Evolutionary conservation across 257 asterid species (phyloP).

Genomic region (Knoxia roxburghii): DNA sequence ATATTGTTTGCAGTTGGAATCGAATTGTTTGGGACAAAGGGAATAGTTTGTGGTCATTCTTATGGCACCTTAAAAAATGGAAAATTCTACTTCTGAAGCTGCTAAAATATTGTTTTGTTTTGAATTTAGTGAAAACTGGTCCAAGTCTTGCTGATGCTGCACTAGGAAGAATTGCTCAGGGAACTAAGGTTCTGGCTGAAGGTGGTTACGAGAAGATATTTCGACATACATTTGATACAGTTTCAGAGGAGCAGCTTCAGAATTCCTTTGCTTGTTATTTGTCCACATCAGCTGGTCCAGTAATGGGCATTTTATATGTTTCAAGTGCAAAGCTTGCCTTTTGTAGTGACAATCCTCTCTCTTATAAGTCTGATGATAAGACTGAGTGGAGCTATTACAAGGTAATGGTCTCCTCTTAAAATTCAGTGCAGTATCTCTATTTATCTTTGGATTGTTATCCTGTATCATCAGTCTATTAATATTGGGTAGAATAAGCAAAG

Average conservation of each 20-base stretch:
- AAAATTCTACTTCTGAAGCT: conserved; percentile 21
- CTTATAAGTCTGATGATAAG: conserved; percentile 63
- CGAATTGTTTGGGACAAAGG: background rate
- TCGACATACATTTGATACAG: conserved; percentile 73
- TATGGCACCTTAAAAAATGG: conserved; percentile 6
- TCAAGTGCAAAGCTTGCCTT: conserved; percentile 86
- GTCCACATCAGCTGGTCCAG: conserved; percentile 95
- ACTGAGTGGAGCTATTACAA: conserved; percentile 78
- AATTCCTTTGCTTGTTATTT: conserved; percentile 79
- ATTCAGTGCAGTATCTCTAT: background rate
- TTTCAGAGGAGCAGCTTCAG: conserved; percentile 65
- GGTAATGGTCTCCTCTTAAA: conserved; percentile 29
- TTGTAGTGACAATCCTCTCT: conserved; percentile 83
- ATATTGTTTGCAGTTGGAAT: background rate
- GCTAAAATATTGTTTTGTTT: conserved; percentile 10
- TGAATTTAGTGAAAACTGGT: conserved; percentile 69
- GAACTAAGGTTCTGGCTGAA: conserved; percentile 85
- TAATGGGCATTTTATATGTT: conserved; percentile 67
- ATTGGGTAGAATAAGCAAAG: background rate
- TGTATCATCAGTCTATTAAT: background rate
- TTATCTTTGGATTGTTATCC: background rate
- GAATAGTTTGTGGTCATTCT: background rate
- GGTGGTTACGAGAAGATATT: conserved; percentile 92
- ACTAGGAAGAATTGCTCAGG: conserved; percentile 78
- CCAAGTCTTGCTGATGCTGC: conserved; percentile 95